Evolutionary conservation across 179 eudicot species (phyloP), one percentile per base, ranked within the genome.

Genomic region (Corrigiola litoralis): DNA sequence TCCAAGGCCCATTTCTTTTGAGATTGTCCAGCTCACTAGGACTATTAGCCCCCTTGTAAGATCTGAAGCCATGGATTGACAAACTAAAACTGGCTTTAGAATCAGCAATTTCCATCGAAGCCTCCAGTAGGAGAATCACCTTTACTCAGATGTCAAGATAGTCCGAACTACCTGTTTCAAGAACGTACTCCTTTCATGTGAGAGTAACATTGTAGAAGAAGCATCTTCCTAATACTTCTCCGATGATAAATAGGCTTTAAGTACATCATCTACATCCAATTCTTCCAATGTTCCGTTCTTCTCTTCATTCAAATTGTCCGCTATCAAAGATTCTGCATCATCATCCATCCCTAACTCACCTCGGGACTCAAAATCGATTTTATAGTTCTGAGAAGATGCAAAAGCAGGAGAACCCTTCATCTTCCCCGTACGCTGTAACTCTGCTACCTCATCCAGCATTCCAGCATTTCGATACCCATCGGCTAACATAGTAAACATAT

Each of bases 371-470:
- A 40, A 11, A 29, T 61, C 61, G 14, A 24, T 33, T n/a, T n/a
- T n/a, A n/a, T 56, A 52, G 37, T 14, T 44, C 23, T 11, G 17
- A 16, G 44, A 33, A 48, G 50, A 16, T 17, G 54, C 11, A 12
- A 24, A 1, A 8, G 18, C 24, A 21, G 37, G 32, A 20, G 58
- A 27, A 49, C 45, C 31, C 6, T 41, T 50, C 54, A 16, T 25
- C 29, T 54, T 55, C 62, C 41, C 0, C 20, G 40, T 24, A 50
- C 17, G 17, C 17, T 61, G 61, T 48, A 79, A 32, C n/a, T 61
- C 52, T 18, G 58, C 61, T 65, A 73, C 66, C 56, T 73, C 76
- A 61, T 63, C 69, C 44, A 65, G 18, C 77, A 71, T 77, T 36
- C 75, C 79, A 14, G 58, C 46, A 50, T 71, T 77, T 29, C 46